Conservation (phyloP, 768 basidiomycete species). For the Sistotremastrum niveocremeum region DNA sequence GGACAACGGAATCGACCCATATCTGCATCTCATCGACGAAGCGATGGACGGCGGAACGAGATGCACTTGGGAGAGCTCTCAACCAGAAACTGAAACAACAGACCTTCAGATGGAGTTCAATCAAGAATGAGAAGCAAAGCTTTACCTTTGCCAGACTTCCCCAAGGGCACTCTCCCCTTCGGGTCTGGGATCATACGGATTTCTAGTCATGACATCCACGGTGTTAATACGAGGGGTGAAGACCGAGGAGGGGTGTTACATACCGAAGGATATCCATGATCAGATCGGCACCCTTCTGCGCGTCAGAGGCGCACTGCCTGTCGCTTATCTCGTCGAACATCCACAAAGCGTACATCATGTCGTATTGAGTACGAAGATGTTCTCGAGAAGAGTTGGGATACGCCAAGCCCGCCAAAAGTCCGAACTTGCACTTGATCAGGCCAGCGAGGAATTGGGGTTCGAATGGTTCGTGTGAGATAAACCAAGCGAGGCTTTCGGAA, state of each 20-base stretch:
- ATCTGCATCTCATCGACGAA: conserved; percentile 39
- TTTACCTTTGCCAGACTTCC: conserved; percentile 30
- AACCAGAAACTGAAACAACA: conserved; percentile 32
- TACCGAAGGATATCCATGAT: conserved; percentile 41
- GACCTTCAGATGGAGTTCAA: neutral
- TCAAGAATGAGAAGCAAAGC: neutral
- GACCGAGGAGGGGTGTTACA: neutral
- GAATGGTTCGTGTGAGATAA: conserved; percentile 23
- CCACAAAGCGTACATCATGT: no score
- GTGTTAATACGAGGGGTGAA: conserved; percentile 12
- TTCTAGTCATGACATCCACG: conserved; percentile 26
- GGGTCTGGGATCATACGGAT: conserved; percentile 27
- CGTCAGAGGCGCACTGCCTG: conserved; percentile 45
- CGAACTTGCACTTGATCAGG: conserved; percentile 29
- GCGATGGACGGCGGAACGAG: conserved; percentile 33
- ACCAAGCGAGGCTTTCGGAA: conserved; percentile 25
- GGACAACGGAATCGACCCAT: conserved; percentile 45
- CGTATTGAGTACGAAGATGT: no score
- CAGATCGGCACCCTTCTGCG: conserved; percentile 35
- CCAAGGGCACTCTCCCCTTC: conserved; percentile 25
- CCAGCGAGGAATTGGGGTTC: no score
- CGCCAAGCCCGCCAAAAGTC: no score
- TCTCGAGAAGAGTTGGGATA: no score
- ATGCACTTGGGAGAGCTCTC: conserved; percentile 29
- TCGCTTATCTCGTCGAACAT: conserved; percentile 51